Percentiles rank a stretch among this genome's conserved stretches.
Conservation (phyloP, 1,284 basidiomycete genomes). For the Taiwanofungus camphoratus region DNA sequence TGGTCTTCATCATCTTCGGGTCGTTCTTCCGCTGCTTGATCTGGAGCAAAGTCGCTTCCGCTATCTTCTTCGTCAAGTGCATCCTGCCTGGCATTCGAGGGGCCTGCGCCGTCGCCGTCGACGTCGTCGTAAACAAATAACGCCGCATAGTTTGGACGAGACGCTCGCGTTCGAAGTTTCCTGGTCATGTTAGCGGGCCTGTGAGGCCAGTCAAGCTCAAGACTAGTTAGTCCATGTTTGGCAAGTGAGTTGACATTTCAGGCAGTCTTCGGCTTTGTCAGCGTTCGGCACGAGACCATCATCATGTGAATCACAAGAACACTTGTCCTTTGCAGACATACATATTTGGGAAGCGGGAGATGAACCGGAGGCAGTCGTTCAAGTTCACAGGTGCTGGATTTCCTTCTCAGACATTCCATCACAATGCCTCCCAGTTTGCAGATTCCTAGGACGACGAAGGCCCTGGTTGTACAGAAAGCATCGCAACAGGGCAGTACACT, state of each 20-base stretch:
- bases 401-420: no score
- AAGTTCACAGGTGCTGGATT: no score
- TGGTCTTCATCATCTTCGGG: slow-evolving; percentile 18
- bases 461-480: slow-evolving; percentile 38
- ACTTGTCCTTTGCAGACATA: no score
- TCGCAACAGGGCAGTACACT: slow-evolving; percentile 27
- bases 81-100: slow-evolving; percentile 14
- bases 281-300: no score
- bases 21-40: slow-evolving; percentile 20
- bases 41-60: slow-evolving; percentile 41
- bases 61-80: slow-evolving; percentile 21
- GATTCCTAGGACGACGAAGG: slow-evolving; percentile 23
- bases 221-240: no score
- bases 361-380: no score
- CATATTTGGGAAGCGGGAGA: no score
- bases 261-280: no score
- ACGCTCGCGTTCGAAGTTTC: slow-evolving; percentile 30
- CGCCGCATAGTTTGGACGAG: slow-evolving; percentile 30
- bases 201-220: no score
- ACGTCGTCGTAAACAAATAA: slow-evolving; percentile 18
- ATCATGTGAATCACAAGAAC: no score
- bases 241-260: no score
- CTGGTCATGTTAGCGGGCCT: slow-evolving; percentile 28
- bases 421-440: slow-evolving; percentile 1
- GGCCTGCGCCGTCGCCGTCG: slow-evolving; percentile 21